Percentiles rank a stretch among this genome's conserved stretches.
Conservation (phyloP, 2,329 filamentous ascomycete species). For the Ophiognomonia clavigignenti-juglandacearum region DNA sequence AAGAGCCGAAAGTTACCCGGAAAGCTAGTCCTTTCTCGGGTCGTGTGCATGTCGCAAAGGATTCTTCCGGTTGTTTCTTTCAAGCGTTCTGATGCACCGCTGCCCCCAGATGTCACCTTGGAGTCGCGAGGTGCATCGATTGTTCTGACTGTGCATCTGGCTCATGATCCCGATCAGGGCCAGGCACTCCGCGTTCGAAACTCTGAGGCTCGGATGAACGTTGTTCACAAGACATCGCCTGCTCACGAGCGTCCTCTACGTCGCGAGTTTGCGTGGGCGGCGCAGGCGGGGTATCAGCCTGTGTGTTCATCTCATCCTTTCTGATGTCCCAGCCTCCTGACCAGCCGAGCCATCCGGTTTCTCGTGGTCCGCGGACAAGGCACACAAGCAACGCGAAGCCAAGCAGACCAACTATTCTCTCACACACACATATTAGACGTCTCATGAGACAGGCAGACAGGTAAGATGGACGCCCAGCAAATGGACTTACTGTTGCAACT, state of each 20-base stretch:
- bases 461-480: neutral
- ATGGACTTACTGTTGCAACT: slow-evolving; percentile 31
- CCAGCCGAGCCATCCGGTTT: slow-evolving; percentile 39
- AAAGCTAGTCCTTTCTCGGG: no score
- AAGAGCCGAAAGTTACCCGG: no score
- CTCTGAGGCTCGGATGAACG: no score
- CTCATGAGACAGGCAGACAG: neutral
- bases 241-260: neutral
- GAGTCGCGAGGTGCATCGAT: no score
- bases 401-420: slow-evolving; percentile 29
- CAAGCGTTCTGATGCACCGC: no score
- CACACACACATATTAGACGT: neutral
- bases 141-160: no score
- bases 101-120: no score
- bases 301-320: slow-evolving; percentile 15
- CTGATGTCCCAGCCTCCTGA: slow-evolving; percentile 34
- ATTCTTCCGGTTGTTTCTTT: no score
- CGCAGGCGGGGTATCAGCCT: neutral
- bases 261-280: neutral
- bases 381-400: slow-evolving; percentile 31
- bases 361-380: slow-evolving; percentile 33
- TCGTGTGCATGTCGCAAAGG: no score
- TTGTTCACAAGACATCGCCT: no score
- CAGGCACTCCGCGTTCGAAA: no score
- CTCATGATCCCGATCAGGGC: no score